Evolutionary conservation across 2,329 filamentous ascomycete genomes (phyloP).

Genomic region (Magnaporthiopsis incrustans): DNA sequence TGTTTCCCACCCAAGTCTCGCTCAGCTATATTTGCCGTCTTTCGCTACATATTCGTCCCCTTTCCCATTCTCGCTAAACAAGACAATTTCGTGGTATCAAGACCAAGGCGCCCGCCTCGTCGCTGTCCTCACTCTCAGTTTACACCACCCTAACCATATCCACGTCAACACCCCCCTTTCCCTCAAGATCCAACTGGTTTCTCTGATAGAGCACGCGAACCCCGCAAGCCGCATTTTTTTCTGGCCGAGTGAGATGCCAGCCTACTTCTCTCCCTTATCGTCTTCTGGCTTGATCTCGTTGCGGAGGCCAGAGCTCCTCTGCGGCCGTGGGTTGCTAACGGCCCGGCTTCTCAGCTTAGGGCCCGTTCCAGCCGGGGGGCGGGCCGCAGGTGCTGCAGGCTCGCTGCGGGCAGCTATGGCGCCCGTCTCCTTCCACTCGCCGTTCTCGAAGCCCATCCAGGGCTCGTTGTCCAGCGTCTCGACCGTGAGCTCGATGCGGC

Average conservation of each 20-base stretch:
- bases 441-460: not conserved
- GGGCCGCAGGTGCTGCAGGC: not conserved
- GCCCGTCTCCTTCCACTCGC: not conserved
- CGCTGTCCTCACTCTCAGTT: not conserved
- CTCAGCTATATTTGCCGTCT: not conserved
- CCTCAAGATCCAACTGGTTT: not conserved
- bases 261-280: not conserved
- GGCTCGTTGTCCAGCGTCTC: not conserved
- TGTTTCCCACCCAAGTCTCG: too few relatives aligned
- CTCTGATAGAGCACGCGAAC: not conserved
- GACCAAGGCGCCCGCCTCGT: not conserved
- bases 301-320: not conserved
- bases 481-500: not conserved
- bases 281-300: not conserved
- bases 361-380: too few relatives aligned
- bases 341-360: not conserved
- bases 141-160: not conserved
- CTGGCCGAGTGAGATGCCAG: not conserved
- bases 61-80: not conserved
- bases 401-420: not conserved
- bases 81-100: not conserved
- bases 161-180: not conserved
- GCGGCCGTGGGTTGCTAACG: not conserved
- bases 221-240: not conserved
- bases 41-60: not conserved